A percentile compares a stretch with the other conserved stretches of the same genome.
Evolutionary conservation across 257 asterid genomes (phyloP).

Genomic region (Echites panduratus): DNA sequence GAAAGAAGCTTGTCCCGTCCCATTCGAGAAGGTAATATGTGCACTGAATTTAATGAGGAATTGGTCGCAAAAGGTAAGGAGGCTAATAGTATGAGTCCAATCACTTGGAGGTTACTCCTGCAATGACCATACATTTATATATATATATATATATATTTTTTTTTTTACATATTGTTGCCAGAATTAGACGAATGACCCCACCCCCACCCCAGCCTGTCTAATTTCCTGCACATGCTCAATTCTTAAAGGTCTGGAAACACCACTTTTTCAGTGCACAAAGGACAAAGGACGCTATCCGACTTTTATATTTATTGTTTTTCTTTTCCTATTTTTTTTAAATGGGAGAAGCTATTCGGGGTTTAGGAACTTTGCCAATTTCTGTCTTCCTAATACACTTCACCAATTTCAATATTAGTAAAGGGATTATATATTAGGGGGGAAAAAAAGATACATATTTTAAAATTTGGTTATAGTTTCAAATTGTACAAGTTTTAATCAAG

Average conservation of each 20-base stretch:
- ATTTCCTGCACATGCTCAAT: background rate
- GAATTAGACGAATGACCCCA: background rate
- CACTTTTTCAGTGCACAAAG: background rate
- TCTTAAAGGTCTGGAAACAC: background rate
- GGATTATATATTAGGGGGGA: too few relatives aligned
- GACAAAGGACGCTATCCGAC: background rate
- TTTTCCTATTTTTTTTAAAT: too few relatives aligned
- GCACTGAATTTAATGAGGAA: conserved; percentile 8
- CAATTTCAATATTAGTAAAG: too few relatives aligned
- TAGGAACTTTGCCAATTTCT: background rate
- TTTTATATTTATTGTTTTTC: too few relatives aligned
- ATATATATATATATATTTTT: too few relatives aligned
- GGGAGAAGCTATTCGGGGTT: background rate
- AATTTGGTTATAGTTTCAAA: too few relatives aligned
- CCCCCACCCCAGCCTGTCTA: too few relatives aligned
- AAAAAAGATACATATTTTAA: too few relatives aligned
- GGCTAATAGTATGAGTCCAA: background rate
- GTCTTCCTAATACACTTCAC: background rate
- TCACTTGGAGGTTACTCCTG: background rate
- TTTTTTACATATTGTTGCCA: too few relatives aligned
- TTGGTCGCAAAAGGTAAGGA: background rate
- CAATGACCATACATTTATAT: too few relatives aligned
- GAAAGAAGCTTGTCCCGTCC: background rate
- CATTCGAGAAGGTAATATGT: background rate
- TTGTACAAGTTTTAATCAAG: too few relatives aligned